phyloP scores from a whole-genome alignment of 2,329 filamentous ascomycete genomes.

The Diaporthe citri region DNA sequence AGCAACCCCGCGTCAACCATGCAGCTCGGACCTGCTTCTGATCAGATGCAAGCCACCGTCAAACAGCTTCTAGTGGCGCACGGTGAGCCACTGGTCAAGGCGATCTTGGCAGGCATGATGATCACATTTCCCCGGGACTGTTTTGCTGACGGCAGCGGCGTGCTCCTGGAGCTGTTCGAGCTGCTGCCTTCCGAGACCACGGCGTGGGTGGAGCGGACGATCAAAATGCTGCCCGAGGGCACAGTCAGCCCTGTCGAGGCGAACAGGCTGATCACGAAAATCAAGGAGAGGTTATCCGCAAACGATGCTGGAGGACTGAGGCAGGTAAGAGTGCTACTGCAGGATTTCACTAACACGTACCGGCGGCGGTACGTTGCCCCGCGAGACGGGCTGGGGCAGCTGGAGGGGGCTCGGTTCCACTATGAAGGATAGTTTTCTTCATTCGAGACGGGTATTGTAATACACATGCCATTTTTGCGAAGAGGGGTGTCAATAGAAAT shows the following conservation, averaged over 20 bases:
- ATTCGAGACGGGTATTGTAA: slow-evolving; percentile 20
- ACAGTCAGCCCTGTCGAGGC: slow-evolving; percentile 85
- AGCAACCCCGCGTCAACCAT: slow-evolving; percentile 75
- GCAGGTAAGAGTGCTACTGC: slow-evolving; percentile 86
- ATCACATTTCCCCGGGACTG: slow-evolving; percentile 97
- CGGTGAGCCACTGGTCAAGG: slow-evolving; percentile 85
- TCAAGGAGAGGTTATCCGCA: slow-evolving; percentile 80
- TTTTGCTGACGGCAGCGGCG: slow-evolving; percentile 92
- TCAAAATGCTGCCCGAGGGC: slow-evolving; percentile 85
- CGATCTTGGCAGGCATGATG: slow-evolving; percentile 98
- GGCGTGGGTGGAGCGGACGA: slow-evolving; percentile 85
- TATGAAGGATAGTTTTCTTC: slow-evolving; percentile 69
- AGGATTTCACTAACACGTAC: slow-evolving; percentile 98
- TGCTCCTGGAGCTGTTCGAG: slow-evolving; percentile 91
- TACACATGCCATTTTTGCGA: not conserved
- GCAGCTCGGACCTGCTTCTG: slow-evolving; percentile 69
- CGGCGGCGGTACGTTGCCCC: slow-evolving; percentile 95
- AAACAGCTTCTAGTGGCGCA: slow-evolving; percentile 77
- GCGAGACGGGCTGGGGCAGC: slow-evolving; percentile 85
- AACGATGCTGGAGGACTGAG: slow-evolving; percentile 72
- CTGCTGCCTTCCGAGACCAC: slow-evolving; percentile 84
- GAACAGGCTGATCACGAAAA: slow-evolving; percentile 82
- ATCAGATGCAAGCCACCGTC: slow-evolving; percentile 79
- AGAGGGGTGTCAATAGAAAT: not conserved
- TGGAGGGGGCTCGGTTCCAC: slow-evolving; percentile 89